Percentiles rank a stretch among this genome's conserved stretches.
These are phyloP conservation scores for Colletotrichum endophyticum DNA, from an alignment of 2,329 filamentous ascomycete genomes.

Conservation along the genomic window DNA sequence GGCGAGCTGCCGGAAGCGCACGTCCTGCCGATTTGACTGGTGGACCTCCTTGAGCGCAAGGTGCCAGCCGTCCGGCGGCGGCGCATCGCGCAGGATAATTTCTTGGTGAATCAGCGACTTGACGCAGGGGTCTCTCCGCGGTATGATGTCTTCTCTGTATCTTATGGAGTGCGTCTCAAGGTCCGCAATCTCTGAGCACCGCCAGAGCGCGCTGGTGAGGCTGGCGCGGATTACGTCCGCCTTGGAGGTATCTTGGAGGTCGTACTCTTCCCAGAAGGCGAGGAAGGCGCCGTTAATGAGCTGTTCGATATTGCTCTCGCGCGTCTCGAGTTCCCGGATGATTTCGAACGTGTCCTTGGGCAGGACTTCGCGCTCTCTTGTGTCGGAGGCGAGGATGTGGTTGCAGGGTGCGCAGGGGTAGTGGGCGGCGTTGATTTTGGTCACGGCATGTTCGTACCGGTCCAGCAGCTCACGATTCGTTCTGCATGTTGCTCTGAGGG, in stretches of 20 bases:
- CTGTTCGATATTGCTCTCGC: conserved; percentile 10
- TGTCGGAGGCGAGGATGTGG: conserved; percentile 18
- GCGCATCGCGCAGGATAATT: conserved; percentile 6
- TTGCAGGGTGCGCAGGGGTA: conserved; percentile 1
- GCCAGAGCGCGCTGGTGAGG: conserved; percentile 13
- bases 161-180: conserved; percentile 17
- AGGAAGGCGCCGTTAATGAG: conserved; percentile 8
- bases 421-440: neutral
- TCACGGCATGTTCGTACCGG: conserved; percentile 17
- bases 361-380: conserved; percentile 11
- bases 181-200: conserved; percentile 15
- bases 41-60: conserved; percentile 10
- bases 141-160: conserved; percentile 10
- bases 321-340: conserved; percentile 17
- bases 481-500: conserved; percentile 13
- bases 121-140: conserved; percentile 1
- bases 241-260: conserved; percentile 3
- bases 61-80: conserved; percentile 11
- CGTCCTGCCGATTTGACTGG: neutral
- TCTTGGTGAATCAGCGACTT: conserved; percentile 19
- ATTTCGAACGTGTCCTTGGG: conserved; percentile 2
- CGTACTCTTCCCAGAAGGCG: conserved; percentile 13
- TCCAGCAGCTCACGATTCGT: conserved; percentile 12
- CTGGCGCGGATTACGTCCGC: neutral
- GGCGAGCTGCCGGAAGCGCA: conserved; percentile 12